Evolutionary conservation across 108 stramenopile species (phyloP), one percentile per base, ranked within the genome.

Genomic region (Nitzschia sp.): DNA sequence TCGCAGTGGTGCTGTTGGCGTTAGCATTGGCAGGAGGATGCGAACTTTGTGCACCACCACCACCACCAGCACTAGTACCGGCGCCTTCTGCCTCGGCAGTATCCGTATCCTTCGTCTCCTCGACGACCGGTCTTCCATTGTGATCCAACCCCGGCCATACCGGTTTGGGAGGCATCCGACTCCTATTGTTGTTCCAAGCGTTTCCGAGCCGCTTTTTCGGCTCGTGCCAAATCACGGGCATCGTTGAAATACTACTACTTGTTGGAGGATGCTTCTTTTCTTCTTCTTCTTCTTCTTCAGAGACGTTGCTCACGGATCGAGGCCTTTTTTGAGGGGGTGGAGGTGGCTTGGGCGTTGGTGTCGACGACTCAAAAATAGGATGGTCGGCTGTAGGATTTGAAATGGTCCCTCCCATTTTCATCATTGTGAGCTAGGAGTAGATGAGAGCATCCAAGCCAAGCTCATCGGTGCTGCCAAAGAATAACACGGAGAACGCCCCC

Each of bases 141-240:
- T 50, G 48, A 50, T 50, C 48, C 48, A 50, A 21, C 5, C 48
- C 48, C 19, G 48, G 48, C 48, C 48, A 50, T 22, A 50, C 48
- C 19, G 48, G 48, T n/a, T 50, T 50, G 13, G 48, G 48, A 19
- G 48, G 48, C 8, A 50, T n/a, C 4, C 48, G 48, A 50, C 19
- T 21, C 19, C 4, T 4, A 22, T 8, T 8, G 4, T n/a, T 8
- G 4, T 50, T 50, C 4, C 48, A 8, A 19, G 48, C 48, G 4
- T 11, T 50, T 22, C 48, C 48, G 4, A 50, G 17, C 19, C 48
- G 48, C 48, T 22, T 50, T 50, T 50, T 50, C 21, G 48, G 21
- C 19, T 50, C 48, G 48, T 19, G 9, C 13, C 13, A 50, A 22
- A 21, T 11, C 19, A 50, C 38, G 13, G 38, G 38, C 38, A 41